Percentiles rank a stretch among this genome's conserved stretches.
These are phyloP conservation scores for Hyphopichia fennica DNA, from an alignment of 1,139 yeast species.

Conservation along the genomic window DNA sequence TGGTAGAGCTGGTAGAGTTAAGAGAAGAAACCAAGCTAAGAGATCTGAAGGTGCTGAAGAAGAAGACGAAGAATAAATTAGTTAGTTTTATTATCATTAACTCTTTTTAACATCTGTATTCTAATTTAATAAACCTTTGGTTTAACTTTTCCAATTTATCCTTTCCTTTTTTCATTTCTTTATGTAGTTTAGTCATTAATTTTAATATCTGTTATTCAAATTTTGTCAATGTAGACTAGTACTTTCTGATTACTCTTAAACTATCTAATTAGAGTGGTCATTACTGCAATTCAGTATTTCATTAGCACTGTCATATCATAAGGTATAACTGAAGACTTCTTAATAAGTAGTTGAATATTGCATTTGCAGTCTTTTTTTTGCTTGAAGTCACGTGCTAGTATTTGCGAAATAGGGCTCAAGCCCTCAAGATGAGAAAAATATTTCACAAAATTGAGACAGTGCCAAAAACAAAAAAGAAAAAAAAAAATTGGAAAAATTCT, in stretches of 20 bases:
- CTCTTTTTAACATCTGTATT: conserved; percentile 1
- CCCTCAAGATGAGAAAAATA: neutral
- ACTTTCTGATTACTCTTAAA: too few relatives aligned
- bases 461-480: neutral
- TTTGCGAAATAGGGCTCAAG: too few relatives aligned
- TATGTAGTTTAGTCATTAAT: conserved; percentile 10
- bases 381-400: too few relatives aligned
- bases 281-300: too few relatives aligned
- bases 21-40: conserved; percentile 91
- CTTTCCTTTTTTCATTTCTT: conserved; percentile 1
- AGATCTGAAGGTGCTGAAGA: conserved; percentile 62
- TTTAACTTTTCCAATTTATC: conserved; percentile 7
- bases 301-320: too few relatives aligned
- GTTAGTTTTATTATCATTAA: conserved; percentile 8
- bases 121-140: conserved; percentile 4
- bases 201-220: neutral
- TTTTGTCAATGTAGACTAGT: too few relatives aligned
- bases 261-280: too few relatives aligned
- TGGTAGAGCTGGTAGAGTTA: conserved; percentile 99
- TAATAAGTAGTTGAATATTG: too few relatives aligned
- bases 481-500: neutral
- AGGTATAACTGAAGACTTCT: too few relatives aligned
- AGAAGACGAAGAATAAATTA: conserved; percentile 62
- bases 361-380: too few relatives aligned
- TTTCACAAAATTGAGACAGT: neutral